These are phyloP conservation scores for Globisporangium iwayamae DNA, from an alignment of 352 stramenopile species.

Conservation along the genomic window DNA sequence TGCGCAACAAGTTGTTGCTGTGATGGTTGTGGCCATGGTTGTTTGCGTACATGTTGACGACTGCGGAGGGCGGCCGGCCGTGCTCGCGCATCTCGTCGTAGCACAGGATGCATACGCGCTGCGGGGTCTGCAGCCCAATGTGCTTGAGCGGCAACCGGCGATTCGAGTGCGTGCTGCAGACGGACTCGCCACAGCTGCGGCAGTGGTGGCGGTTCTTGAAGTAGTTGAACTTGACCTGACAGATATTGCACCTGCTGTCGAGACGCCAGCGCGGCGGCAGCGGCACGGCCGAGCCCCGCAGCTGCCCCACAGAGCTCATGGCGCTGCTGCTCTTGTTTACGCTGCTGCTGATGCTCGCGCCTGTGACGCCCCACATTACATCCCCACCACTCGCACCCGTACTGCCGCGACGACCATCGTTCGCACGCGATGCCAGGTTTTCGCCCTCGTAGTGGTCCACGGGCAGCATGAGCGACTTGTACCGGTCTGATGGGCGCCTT, in stretches of 20 bases:
- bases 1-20: not conserved
- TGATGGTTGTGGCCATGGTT: not conserved
- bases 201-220: conserved; percentile 87
- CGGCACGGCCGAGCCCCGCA: conserved; percentile 30
- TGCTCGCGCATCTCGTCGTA: conserved; percentile 76
- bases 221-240: conserved; percentile 83
- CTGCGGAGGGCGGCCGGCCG: conserved; percentile 56
- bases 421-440: conserved; percentile 3
- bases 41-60: conserved; percentile 65
- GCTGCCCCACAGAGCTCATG: conserved; percentile 18
- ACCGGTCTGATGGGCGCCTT: conserved; percentile 40
- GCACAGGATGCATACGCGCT: conserved; percentile 79
- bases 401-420: not conserved
- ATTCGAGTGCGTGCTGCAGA: conserved; percentile 81
- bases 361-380: conserved; percentile 5
- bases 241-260: conserved; percentile 80
- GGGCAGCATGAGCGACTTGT: conserved; percentile 31
- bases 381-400: not conserved
- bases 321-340: not conserved
- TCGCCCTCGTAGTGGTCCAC: conserved; percentile 6
- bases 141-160: conserved; percentile 60
- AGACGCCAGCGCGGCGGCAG: conserved; percentile 69
- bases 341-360: conserved; percentile 4
- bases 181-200: conserved; percentile 82
- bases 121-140: conserved; percentile 49